Evolutionary conservation across 768 basidiomycete species (phyloP), one percentile per base, ranked within the genome.

Genomic region (Dioszegia crocea): DNA sequence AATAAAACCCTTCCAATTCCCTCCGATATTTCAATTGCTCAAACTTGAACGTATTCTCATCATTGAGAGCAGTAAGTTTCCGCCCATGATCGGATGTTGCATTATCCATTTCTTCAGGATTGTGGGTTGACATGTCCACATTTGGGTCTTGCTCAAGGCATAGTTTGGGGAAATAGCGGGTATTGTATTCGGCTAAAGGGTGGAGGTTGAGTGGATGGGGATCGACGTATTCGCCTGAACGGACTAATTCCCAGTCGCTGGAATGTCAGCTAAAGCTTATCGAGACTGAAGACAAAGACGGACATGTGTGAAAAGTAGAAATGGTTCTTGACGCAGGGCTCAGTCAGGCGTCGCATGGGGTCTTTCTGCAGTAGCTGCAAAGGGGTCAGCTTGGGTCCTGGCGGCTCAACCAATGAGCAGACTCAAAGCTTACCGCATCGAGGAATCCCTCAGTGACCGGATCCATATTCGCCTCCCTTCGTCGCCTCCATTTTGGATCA

Each of bases 231-330:
- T 91, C 81, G 88, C 92, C 81, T 91, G 91, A 64, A 87, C 88
- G 38, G 16, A 70, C 71, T 0, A 59, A 52, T 4, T 68, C 69
- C 80, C 92, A 92, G 40, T 72, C 67, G 17, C 71, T 72, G 29
- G 16, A 31, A n/a, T 17, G 17, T 61, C 54, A 61, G 59, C 43
- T 59, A 63, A 52, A 46, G 61, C 26, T 5, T 27, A 14, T 26
- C 19, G 49, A 52, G 48, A 33, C n/a, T n/a, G 40, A 26, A 62
- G 38, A 17, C 41, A 46, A 43, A 27, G 10, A 81, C 88, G 65
- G 70, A 89, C 86, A 97, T 91, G 86, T 88, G 88, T 12, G 87
- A 86, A 79, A 98, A 96, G 80, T 98, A 98, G 4, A 88, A 88
- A 78, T 94, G 91, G 60, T 84, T 83, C 81, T 96, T 94, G 76